Conservation (phyloP, 768 basidiomycete species). For the Mycena pura region DNA sequence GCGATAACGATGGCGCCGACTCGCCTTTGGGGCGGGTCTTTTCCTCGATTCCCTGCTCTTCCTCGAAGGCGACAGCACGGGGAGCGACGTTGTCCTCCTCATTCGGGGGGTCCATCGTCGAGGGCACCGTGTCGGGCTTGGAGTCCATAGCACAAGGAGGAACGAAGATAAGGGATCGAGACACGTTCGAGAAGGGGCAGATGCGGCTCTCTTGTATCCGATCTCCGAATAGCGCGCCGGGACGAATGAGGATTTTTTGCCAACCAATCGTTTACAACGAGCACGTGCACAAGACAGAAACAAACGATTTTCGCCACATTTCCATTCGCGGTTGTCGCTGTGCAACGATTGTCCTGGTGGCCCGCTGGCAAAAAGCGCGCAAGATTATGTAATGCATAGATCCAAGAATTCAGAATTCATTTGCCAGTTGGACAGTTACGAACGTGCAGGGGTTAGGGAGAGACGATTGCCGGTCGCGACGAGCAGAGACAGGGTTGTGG, state of each 20-base stretch:
- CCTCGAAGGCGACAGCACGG: slow-evolving; percentile 61
- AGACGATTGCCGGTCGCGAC: too few species aligned
- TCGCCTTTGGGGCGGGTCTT: slow-evolving; percentile 59
- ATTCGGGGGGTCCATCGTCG: slow-evolving; percentile 19
- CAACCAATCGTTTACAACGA: too few species aligned
- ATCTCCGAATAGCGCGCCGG: not conserved
- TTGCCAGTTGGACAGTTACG: too few species aligned
- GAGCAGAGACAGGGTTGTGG: too few species aligned
- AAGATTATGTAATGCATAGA: too few species aligned
- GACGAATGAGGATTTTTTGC: slow-evolving; percentile 8
- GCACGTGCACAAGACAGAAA: too few species aligned
- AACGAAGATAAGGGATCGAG: not conserved
- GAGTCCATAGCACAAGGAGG: slow-evolving; percentile 2
- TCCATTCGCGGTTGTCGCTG: too few species aligned
- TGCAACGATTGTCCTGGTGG: too few species aligned
- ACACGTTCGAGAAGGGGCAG: not conserved
- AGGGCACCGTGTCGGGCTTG: slow-evolving; percentile 2
- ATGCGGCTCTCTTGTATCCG: not conserved
- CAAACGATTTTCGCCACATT: too few species aligned
- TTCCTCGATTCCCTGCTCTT: slow-evolving; percentile 47
- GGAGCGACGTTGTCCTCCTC: slow-evolving; percentile 42
- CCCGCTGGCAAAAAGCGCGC: too few species aligned
- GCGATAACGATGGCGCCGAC: not conserved
- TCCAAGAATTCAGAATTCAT: too few species aligned
- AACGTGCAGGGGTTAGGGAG: too few species aligned